phyloP scores from a whole-genome alignment of 192 early-diverging fungal genomes.

The Spizellomyces sp. region DNA sequence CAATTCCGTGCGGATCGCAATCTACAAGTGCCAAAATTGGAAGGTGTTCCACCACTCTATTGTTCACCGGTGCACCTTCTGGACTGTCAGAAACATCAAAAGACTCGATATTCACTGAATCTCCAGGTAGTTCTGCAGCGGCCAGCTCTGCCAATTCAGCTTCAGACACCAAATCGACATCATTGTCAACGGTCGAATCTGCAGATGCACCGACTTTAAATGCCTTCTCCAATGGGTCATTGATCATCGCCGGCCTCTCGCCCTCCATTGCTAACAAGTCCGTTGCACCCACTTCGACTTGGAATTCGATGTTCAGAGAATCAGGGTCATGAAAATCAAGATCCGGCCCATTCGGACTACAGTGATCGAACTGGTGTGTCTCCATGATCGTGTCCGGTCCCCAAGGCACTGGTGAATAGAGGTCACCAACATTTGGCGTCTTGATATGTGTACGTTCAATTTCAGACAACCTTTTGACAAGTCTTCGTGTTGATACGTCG shows the following conservation, averaged over 20 bases:
- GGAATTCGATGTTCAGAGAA: neutral
- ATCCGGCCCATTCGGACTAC: neutral
- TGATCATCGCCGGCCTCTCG: no score
- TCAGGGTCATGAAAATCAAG: neutral
- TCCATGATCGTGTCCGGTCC: neutral
- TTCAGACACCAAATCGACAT: neutral
- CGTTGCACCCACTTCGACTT: neutral
- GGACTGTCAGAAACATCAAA: neutral
- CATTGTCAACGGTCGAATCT: neutral
- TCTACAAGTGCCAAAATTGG: conserved; percentile 32
- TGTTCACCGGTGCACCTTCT: neutral
- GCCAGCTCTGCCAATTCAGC: neutral
- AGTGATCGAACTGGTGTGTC: neutral
- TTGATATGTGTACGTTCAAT: neutral
- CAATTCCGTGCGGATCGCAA: conserved; percentile 46
- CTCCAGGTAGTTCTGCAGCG: neutral
- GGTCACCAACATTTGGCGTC: neutral
- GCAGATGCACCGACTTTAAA: neutral
- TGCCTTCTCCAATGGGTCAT: no score
- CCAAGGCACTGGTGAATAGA: neutral
- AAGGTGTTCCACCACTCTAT: neutral
- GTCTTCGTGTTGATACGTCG: conserved; percentile 37
- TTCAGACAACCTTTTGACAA: conserved; percentile 30
- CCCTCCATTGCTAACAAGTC: neutral
- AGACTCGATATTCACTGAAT: no score